phyloP scores from a whole-genome alignment of 306 rosid species.

The Quillaja saponaria region DNA sequence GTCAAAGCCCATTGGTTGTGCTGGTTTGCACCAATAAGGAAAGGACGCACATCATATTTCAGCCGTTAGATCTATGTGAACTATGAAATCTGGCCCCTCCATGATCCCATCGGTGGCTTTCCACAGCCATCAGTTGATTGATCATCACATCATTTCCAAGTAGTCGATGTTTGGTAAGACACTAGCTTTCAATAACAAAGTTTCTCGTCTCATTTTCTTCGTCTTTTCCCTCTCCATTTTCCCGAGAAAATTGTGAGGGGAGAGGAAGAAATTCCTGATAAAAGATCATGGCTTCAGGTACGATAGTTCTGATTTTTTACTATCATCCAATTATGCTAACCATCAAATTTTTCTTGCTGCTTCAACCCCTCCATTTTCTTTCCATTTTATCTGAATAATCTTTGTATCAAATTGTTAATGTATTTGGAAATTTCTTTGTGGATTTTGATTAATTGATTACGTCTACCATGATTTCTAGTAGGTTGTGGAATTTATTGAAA shows the following conservation, averaged over 20 bases:
- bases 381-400: slow-evolving; percentile 7
- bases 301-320: too few relatives aligned
- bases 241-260: slow-evolving; percentile 25
- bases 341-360: background rate
- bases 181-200: background rate
- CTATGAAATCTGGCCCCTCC: too few relatives aligned
- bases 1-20: too few relatives aligned
- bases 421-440: slow-evolving; percentile 1
- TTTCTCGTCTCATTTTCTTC: slow-evolving; percentile 16
- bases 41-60: too few relatives aligned
- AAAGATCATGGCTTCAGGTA: slow-evolving; percentile 96
- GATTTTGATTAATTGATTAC: background rate
- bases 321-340: too few relatives aligned
- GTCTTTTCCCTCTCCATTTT: slow-evolving; percentile 11
- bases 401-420: background rate
- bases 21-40: too few relatives aligned
- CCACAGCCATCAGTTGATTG: too few relatives aligned
- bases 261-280: too few relatives aligned
- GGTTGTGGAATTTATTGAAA: background rate
- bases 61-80: too few relatives aligned
- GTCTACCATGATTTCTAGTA: background rate
- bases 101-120: too few relatives aligned
- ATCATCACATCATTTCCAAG: too few relatives aligned
- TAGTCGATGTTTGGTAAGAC: too few relatives aligned
- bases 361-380: slow-evolving; percentile 7